These are phyloP conservation scores for Sugiyamaella qingdaonensis DNA, from an alignment of 805 yeast species.

Conservation along the genomic window DNA sequence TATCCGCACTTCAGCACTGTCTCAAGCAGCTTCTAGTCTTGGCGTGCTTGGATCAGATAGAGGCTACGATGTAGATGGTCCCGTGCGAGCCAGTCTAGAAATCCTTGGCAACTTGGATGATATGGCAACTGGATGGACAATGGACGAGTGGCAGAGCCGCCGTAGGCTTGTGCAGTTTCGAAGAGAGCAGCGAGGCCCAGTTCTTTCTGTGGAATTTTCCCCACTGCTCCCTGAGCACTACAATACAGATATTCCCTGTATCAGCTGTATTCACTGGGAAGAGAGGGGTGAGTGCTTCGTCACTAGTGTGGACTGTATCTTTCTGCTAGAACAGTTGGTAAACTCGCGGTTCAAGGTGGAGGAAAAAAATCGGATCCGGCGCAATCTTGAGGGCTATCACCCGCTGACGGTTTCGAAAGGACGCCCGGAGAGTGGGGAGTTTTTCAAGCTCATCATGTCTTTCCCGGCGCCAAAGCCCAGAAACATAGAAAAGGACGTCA, in stretches of 20 bases:
- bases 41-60: conserved; percentile 10
- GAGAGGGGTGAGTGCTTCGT: conserved; percentile 47
- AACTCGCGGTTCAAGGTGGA: conserved; percentile 54
- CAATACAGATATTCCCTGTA: conserved; percentile 40
- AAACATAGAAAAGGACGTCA: conserved; percentile 65
- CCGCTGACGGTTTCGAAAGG: conserved; percentile 57
- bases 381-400: conserved; percentile 60
- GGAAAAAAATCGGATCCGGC: conserved; percentile 64
- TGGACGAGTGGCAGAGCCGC: conserved; percentile 38
- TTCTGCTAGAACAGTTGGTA: conserved; percentile 53
- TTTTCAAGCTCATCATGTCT: conserved; percentile 51
- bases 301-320: conserved; percentile 62
- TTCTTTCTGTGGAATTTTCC: conserved; percentile 38
- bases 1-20: conserved; percentile 25
- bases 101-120: conserved; percentile 29
- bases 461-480: conserved; percentile 63
- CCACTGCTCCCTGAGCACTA: conserved; percentile 38
- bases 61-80: conserved; percentile 7
- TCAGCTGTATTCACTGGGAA: conserved; percentile 58
- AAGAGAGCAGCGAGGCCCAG: conserved; percentile 35
- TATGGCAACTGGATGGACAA: conserved; percentile 46
- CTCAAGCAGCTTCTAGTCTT: conserved; percentile 23
- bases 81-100: conserved; percentile 28
- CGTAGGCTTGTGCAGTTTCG: conserved; percentile 49
- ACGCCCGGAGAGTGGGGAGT: conserved; percentile 35